These are phyloP conservation scores for Lodderomyces metapsilosis DNA, from an alignment of 1,139 yeast species.

Conservation along the genomic window DNA sequence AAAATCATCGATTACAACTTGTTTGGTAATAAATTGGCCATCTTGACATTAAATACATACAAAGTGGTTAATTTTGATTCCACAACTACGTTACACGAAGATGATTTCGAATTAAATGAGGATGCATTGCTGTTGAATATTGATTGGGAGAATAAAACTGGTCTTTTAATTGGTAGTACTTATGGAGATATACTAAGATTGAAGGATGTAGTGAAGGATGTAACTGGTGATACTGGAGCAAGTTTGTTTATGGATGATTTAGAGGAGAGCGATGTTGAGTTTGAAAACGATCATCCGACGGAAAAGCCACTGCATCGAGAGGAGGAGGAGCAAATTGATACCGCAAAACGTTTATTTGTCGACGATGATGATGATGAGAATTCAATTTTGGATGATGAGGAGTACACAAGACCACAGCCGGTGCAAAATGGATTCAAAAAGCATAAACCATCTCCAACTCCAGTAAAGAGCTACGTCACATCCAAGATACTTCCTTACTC, in stretches of 20 bases:
- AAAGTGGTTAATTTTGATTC: conserved; percentile 13
- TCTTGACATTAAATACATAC: conserved; percentile 15
- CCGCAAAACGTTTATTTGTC: conserved; percentile 14
- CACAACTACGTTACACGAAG: conserved; percentile 10
- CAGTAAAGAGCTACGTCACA: not conserved
- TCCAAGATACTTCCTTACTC: conserved; percentile 43
- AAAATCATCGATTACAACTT: conserved; percentile 15
- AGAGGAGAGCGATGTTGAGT: conserved; percentile 25
- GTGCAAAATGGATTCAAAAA: conserved; percentile 18
- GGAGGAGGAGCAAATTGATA: conserved; percentile 14
- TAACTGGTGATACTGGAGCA: conserved; percentile 18
- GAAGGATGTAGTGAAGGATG: conserved; percentile 27
- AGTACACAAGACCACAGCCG: conserved; percentile 15
- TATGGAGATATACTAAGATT: conserved; percentile 49
- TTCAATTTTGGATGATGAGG: conserved; percentile 22
- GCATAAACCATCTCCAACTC: conserved; percentile 5
- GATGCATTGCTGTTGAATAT: conserved; percentile 16
- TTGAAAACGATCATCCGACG: conserved; percentile 17
- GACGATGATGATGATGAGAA: conserved; percentile 18
- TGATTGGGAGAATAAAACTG: conserved; percentile 14
- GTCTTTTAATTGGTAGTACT: conserved; percentile 50
- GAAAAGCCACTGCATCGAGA: conserved; percentile 10
- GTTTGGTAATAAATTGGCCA: conserved; percentile 12
- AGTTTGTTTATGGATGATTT: conserved; percentile 25
- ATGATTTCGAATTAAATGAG: conserved; percentile 14